Conservation (phyloP, 2,329 filamentous ascomycete genomes). For the Helotiales sp. region DNA sequence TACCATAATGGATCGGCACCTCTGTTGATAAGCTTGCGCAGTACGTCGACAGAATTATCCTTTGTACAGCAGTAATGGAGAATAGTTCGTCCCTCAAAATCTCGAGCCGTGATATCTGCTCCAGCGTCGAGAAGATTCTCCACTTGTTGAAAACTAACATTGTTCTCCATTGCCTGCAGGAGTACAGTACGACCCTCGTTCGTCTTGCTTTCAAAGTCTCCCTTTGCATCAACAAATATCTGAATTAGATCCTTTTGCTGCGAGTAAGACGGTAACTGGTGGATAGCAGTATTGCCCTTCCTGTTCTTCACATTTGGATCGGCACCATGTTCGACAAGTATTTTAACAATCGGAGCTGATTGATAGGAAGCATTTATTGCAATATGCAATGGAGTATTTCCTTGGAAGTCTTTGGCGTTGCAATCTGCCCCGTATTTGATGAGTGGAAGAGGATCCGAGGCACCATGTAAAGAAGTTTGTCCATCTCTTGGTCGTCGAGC, state of each 20-base stretch:
- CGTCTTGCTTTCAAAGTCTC: conserved; percentile 3
- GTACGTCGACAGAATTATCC: neutral
- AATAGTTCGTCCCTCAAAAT: conserved; percentile 5
- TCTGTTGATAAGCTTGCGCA: conserved; percentile 8
- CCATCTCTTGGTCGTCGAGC: neutral
- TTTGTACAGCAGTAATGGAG: conserved; percentile 9
- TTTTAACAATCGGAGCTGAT: neutral
- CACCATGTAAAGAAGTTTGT: neutral
- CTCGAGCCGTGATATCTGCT: conserved; percentile 1
- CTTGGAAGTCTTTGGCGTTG: conserved; percentile 8
- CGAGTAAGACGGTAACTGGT: neutral
- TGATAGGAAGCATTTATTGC: neutral
- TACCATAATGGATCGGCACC: conserved; percentile 9
- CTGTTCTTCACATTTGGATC: conserved; percentile 1
- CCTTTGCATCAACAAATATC: neutral
- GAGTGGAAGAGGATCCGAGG: neutral
- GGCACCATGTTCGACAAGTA: neutral
- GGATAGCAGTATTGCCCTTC: neutral
- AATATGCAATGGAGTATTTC: conserved; percentile 14
- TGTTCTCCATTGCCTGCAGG: neutral
- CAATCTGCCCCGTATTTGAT: conserved; percentile 14
- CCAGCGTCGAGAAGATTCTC: conserved; percentile 3
- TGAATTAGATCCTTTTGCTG: neutral
- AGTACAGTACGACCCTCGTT: conserved; percentile 2
- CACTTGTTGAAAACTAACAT: neutral